These are phyloP conservation scores for Amylocarpus encephaloides DNA, from an alignment of 2,329 filamentous ascomycete species.

Conservation along the genomic window DNA sequence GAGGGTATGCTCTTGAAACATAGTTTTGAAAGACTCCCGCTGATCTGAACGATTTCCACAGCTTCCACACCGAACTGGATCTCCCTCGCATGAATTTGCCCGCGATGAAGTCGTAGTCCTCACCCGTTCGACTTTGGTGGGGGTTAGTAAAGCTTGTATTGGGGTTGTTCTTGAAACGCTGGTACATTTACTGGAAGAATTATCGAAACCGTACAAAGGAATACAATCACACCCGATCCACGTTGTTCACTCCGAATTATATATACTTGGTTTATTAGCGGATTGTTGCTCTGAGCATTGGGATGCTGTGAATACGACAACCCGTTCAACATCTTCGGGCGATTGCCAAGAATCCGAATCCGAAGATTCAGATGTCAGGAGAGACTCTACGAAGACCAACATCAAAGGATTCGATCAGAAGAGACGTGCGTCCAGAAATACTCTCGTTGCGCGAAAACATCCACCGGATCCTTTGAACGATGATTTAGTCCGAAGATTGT, in stretches of 20 bases:
- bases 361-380: slow-evolving; percentile 19
- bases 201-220: slow-evolving; percentile 47
- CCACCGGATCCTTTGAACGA: slow-evolving; percentile 38
- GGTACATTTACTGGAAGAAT: slow-evolving; percentile 51
- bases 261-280: slow-evolving; percentile 55
- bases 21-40: slow-evolving; percentile 5
- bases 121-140: slow-evolving; percentile 55
- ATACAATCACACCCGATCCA: slow-evolving; percentile 50
- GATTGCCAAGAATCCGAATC: slow-evolving; percentile 19
- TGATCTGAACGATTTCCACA: slow-evolving; percentile 27
- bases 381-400: slow-evolving; percentile 6
- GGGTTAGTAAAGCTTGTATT: slow-evolving; percentile 50
- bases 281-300: slow-evolving; percentile 60
- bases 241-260: slow-evolving; percentile 58
- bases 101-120: slow-evolving; percentile 56
- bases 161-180: slow-evolving; percentile 50
- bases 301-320: slow-evolving; percentile 37
- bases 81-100: slow-evolving; percentile 47
- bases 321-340: slow-evolving; percentile 10
- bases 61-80: slow-evolving; percentile 59
- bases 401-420: slow-evolving; percentile 12
- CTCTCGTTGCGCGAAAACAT: slow-evolving; percentile 17
- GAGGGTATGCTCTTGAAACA: slow-evolving; percentile 40
- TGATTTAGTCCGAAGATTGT: slow-evolving; percentile 46
- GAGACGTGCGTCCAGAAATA: slow-evolving; percentile 24